These are phyloP conservation scores for Solanum medicagineum DNA, from an alignment of 257 asterid species.

Conservation along the genomic window DNA sequence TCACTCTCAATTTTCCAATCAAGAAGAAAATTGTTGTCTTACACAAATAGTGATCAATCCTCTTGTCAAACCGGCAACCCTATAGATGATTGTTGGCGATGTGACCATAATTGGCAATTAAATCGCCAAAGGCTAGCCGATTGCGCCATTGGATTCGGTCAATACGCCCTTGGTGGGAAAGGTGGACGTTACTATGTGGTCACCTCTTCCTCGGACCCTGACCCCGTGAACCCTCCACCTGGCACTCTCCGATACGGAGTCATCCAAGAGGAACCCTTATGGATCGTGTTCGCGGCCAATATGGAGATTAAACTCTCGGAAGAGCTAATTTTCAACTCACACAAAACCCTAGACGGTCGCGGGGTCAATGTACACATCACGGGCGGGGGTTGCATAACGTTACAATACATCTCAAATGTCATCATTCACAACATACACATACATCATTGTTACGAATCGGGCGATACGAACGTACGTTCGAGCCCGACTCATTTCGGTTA, in stretches of 20 bases:
- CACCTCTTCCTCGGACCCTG: slow-evolving; percentile 58
- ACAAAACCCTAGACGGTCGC: slow-evolving; percentile 61
- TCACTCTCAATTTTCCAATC: slow-evolving; percentile 40
- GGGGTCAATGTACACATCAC: slow-evolving; percentile 44
- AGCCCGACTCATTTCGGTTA: slow-evolving; percentile 65
- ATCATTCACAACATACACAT: slow-evolving; percentile 63
- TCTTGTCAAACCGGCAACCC: slow-evolving; percentile 58
- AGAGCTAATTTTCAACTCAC: slow-evolving; percentile 65
- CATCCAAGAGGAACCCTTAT: slow-evolving; percentile 58
- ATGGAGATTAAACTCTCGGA: slow-evolving; percentile 51
- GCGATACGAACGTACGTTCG: slow-evolving; percentile 49
- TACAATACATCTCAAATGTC: slow-evolving; percentile 44
- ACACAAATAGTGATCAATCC: slow-evolving; percentile 23
- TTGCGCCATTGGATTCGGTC: slow-evolving; percentile 65
- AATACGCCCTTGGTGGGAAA: slow-evolving; percentile 62
- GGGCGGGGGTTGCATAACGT: slow-evolving; percentile 66
- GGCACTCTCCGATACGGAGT: slow-evolving; percentile 65
- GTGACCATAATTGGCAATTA: slow-evolving; percentile 56
- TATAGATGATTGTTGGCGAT: slow-evolving; percentile 73
- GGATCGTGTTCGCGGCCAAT: slow-evolving; percentile 57
- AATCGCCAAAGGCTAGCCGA: slow-evolving; percentile 64
- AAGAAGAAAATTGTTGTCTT: slow-evolving; percentile 44
- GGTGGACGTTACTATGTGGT: slow-evolving; percentile 64
- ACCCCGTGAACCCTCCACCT: slow-evolving; percentile 42
- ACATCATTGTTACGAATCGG: slow-evolving; percentile 50